Conservation (phyloP, 371 early-diverging fungal species). For the Lichtheimia hyalospora region DNA sequence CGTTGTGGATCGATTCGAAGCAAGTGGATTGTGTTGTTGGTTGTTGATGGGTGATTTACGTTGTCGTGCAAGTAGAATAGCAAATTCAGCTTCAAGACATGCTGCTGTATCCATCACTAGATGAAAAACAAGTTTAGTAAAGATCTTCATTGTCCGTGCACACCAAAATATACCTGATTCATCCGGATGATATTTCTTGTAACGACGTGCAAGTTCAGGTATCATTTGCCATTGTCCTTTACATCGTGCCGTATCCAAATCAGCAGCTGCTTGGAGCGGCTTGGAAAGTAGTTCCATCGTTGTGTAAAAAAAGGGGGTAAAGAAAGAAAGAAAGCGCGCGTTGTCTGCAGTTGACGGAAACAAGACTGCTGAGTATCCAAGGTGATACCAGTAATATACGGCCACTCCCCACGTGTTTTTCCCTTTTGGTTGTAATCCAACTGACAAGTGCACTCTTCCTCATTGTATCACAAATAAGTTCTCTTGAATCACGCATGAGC, state of each 20-base stretch:
- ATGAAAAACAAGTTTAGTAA: no score
- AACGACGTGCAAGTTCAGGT: constrained; percentile 62
- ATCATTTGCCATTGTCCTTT: constrained; percentile 56
- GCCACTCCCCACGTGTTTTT: constrained; percentile 1
- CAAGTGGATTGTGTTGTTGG: not conserved
- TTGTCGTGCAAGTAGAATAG: not conserved
- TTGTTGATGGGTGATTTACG: not conserved
- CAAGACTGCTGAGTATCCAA: not conserved
- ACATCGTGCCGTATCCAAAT: constrained; percentile 59
- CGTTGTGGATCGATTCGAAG: constrained; percentile 1
- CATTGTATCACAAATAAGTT: not conserved
- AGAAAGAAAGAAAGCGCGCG: not conserved
- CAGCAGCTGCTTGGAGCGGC: constrained; percentile 23
- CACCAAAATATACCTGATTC: constrained; percentile 51
- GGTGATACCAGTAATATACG: not conserved
- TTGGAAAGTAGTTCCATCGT: constrained; percentile 8
- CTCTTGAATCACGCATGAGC: not conserved
- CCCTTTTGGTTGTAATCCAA: not conserved
- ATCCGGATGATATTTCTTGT: constrained; percentile 61
- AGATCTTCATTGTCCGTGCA: no score
- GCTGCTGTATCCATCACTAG: constrained; percentile 22
- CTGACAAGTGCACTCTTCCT: not conserved
- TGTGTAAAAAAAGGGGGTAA: not conserved
- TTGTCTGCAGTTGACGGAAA: not conserved
- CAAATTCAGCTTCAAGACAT: constrained; percentile 23